phyloP scores from a whole-genome alignment of 495 filamentous ascomycete species.

The Friedmanniomyces endolithicus region DNA sequence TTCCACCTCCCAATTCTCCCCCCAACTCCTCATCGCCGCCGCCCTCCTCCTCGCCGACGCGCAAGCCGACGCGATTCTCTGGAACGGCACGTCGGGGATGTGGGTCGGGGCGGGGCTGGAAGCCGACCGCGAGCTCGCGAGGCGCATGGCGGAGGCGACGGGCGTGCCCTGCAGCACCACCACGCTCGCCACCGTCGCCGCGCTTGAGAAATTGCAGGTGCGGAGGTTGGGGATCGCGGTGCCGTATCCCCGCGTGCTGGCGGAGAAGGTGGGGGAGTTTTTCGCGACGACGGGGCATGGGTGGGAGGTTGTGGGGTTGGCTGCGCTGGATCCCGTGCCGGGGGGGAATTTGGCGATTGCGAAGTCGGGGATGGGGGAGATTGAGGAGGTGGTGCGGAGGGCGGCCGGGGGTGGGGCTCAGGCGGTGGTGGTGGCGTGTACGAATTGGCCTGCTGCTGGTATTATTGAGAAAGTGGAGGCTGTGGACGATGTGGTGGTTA shows the following conservation, averaged over 20 bases:
- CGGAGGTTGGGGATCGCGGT: slow-evolving; percentile 6
- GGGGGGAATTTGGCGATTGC: slow-evolving; percentile 7
- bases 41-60: slow-evolving; percentile 12
- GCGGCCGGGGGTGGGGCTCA: background rate
- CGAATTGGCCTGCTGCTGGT: slow-evolving; percentile 10
- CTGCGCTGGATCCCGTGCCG: background rate
- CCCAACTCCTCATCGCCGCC: slow-evolving; percentile 1
- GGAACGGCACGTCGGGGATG: slow-evolving; percentile 12
- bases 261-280: slow-evolving; percentile 5
- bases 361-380: background rate
- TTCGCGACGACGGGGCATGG: background rate
- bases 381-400: slow-evolving; percentile 1
- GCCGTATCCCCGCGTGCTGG: background rate
- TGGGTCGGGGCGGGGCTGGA: slow-evolving; percentile 5
- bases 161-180: slow-evolving; percentile 8
- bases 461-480: slow-evolving; percentile 5
- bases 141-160: slow-evolving; percentile 3
- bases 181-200: slow-evolving; percentile 8
- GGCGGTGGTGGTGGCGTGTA: slow-evolving; percentile 9
- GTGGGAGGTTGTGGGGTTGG: background rate
- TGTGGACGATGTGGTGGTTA: background rate
- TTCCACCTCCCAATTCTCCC: slow-evolving; percentile 7
- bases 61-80: slow-evolving; percentile 4
- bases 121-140: slow-evolving; percentile 1
- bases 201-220: background rate